phyloP scores from a whole-genome alignment of 78 protist species.

The Dictyostelium firmibasis region DNA sequence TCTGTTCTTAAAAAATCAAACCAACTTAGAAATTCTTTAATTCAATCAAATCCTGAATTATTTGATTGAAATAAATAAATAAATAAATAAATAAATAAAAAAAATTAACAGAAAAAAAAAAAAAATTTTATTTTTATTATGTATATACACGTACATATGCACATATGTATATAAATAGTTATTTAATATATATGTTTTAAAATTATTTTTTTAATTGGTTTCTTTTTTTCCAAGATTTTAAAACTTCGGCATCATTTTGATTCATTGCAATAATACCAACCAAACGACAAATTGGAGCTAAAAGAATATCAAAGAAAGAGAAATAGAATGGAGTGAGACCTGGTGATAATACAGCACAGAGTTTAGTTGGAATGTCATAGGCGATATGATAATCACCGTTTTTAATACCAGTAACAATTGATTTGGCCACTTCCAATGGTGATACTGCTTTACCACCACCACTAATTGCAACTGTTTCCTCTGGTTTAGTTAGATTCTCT shows the following conservation, averaged over 20 bases:
- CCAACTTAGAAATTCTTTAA: not conserved
- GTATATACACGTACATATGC: no score
- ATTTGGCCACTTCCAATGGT: constrained; percentile 28
- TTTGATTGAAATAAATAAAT: not conserved
- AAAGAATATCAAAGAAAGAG: constrained; percentile 45
- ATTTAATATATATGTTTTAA: not conserved
- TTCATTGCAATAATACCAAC: constrained; percentile 59
- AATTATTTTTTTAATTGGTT: not conserved
- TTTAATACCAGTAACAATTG: constrained; percentile 17
- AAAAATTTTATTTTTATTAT: no score
- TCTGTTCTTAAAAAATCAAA: not conserved
- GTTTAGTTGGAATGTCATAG: constrained; percentile 31
- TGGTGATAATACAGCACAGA: constrained; percentile 38
- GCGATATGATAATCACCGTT: constrained; percentile 67
- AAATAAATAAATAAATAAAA: not conserved
- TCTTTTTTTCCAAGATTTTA: constrained; percentile 45
- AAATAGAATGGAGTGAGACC: constrained; percentile 61
- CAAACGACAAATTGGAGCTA: constrained; percentile 38
- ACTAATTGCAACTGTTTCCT: constrained; percentile 44
- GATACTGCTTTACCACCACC: constrained; percentile 58
- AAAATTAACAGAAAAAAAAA: no score
- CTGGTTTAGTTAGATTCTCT: constrained; percentile 65
- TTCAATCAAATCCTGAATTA: not conserved
- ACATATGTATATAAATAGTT: no score
- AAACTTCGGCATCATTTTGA: constrained; percentile 51